Evolutionary conservation across 176 grass and related monocot genomes (phyloP), one percentile per base, ranked within the genome.

Genomic region (Juncus inflexus): DNA sequence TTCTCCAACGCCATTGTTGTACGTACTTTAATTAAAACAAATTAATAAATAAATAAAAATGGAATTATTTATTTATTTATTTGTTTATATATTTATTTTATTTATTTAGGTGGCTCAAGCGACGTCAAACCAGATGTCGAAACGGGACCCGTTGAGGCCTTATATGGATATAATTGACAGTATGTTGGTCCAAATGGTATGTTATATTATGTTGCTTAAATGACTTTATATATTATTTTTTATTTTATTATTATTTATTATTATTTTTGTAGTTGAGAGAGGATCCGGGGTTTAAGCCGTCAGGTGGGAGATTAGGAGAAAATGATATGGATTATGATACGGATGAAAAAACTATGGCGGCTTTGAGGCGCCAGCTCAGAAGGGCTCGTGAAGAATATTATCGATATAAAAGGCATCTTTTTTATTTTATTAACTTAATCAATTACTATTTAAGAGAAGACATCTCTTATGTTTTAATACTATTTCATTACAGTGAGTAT

Each of bases 291-390:
- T 92, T 99, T 73, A 99, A 99, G 59, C 89, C 94, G 60, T 99
- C 94, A 45, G 94, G 94, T 70, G 94, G 94, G 63, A 84, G 94
- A 86, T 67, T 99, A 75, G 85, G 94, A 14, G 89, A 99, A 82
- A 86, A 99, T 66, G 94, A 99, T 77, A 99, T 99, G 94, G 94
- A 99, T 80, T 99, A 99, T 78, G 94, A 99, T 61, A 99, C 94
- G 6, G 94, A 99, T 86, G 94, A 99, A 74, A 99, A 99, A 77
- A 80, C 94, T 58, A 99, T 99, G 94, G 94, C 94, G 64, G 74
- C 83, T 81, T 80, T 99, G 68, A 82, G 94, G 57, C 80, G 83
- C 15, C 94, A 99, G 62, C 94, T 99, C 56, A 89, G 94, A 78
- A 99, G 50, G 58, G 94, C 94, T 38, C 85, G 87, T 28, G 94